A percentile compares a stretch with the other conserved stretches of the same genome.
Conservation (phyloP, 176 grass and related monocot genomes). For the Elymus sibiricus region DNA sequence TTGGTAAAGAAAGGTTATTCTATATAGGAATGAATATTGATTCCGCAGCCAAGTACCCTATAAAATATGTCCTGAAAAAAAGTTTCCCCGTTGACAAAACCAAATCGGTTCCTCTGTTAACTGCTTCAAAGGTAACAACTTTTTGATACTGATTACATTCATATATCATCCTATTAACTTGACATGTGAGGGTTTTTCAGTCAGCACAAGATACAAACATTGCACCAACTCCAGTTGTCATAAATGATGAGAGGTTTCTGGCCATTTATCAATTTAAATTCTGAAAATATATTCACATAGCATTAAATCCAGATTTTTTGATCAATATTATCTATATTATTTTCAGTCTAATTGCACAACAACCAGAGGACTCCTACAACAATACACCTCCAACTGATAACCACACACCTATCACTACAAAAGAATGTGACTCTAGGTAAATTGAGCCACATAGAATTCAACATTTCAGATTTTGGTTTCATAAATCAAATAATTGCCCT, state of each 20-base stretch:
- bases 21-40: background rate
- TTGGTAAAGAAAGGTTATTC: no score
- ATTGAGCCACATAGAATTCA: no score
- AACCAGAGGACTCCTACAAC: background rate
- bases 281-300: background rate
- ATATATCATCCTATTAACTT: background rate
- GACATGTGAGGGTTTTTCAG: background rate
- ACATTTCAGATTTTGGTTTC: no score
- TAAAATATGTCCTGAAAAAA: background rate
- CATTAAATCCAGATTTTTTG: background rate
- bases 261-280: background rate
- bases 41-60: background rate
- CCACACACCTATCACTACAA: background rate
- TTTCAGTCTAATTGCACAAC: background rate
- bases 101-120: background rate
- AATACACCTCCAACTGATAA: background rate
- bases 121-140: background rate
- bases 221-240: background rate
- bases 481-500: no score
- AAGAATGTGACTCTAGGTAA: background rate
- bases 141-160: background rate
- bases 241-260: background rate
- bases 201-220: no score
- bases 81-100: background rate
- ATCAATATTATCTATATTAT: background rate